These are phyloP conservation scores for Chlorophyllum brunneum DNA, from an alignment of 768 basidiomycete species.

Conservation along the genomic window DNA sequence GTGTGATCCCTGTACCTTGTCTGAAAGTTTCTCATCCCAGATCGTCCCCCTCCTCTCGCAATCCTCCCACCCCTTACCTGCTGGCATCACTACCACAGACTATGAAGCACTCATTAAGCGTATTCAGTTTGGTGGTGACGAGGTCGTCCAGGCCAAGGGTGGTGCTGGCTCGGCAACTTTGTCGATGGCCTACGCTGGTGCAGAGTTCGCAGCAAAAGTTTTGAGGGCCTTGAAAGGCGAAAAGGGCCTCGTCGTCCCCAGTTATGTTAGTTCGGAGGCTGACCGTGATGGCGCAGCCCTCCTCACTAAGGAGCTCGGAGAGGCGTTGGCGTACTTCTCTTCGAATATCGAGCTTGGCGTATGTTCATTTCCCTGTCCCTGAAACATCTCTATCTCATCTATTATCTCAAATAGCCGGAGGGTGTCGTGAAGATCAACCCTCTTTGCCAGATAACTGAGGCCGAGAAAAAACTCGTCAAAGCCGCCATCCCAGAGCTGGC, in stretches of 20 bases:
- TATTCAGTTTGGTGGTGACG: slow-evolving; percentile 95
- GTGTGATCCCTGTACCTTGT: background rate
- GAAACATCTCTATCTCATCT: slow-evolving; percentile 9
- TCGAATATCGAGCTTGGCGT: slow-evolving; percentile 87
- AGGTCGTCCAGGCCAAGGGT: slow-evolving; percentile 98
- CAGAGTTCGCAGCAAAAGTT: slow-evolving; percentile 81
- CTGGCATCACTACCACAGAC: slow-evolving; percentile 40
- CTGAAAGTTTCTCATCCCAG: slow-evolving; percentile 29
- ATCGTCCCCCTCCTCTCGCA: slow-evolving; percentile 94
- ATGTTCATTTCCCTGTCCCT: slow-evolving; percentile 22
- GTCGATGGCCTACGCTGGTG: slow-evolving; percentile 94
- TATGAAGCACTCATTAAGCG: slow-evolving; percentile 70
- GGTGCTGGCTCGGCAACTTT: slow-evolving; percentile 93
- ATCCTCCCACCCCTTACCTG: slow-evolving; percentile 72
- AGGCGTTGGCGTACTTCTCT: slow-evolving; percentile 84
- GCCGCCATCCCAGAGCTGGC: slow-evolving; percentile 79
- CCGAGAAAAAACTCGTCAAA: slow-evolving; percentile 72
- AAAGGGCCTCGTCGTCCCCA: slow-evolving; percentile 81
- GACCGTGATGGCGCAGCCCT: slow-evolving; percentile 68
- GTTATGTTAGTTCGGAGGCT: slow-evolving; percentile 76
- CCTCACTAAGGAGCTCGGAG: slow-evolving; percentile 75
- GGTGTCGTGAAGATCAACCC: slow-evolving; percentile 81
- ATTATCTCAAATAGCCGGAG: slow-evolving; percentile 43
- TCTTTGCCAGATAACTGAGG: slow-evolving; percentile 70
- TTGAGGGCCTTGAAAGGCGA: slow-evolving; percentile 84